phyloP scores from a whole-genome alignment of 2,329 filamentous ascomycete species.

The Diaporthe destruens region DNA sequence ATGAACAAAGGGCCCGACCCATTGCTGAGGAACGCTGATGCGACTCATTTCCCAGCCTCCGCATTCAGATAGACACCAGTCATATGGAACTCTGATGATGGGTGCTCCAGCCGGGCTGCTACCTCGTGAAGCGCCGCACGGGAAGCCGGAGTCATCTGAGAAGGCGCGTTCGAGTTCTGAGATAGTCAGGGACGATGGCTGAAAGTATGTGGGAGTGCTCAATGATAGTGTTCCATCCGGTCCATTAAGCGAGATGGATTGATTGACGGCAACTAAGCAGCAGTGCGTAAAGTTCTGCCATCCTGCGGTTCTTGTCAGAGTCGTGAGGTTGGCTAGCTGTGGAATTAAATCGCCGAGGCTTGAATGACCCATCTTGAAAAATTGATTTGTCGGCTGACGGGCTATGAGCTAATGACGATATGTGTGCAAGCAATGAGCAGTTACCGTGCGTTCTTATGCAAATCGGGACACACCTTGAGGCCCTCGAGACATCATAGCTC shows the following conservation, averaged over 20 bases:
- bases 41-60: conserved; percentile 46
- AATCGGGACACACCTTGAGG: not conserved
- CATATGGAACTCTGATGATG: conserved; percentile 43
- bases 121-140: conserved; percentile 45
- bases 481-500: not conserved
- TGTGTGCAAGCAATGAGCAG: not conserved
- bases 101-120: conserved; percentile 42
- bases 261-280: conserved; percentile 46
- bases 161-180: conserved; percentile 37
- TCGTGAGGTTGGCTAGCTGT: conserved; percentile 31
- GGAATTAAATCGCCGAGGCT: conserved; percentile 21
- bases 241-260: conserved; percentile 25
- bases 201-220: conserved; percentile 36
- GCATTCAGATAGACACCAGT: conserved; percentile 43
- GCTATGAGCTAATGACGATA: not conserved
- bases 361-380: conserved; percentile 7
- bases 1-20: conserved; percentile 47
- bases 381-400: not conserved
- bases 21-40: conserved; percentile 44
- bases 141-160: conserved; percentile 40
- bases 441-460: no score
- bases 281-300: conserved; percentile 47
- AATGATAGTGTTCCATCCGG: conserved; percentile 40
- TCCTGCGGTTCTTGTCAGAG: conserved; percentile 32
- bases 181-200: conserved; percentile 34